phyloP scores from a whole-genome alignment of 805 yeast genomes.

The Blastobotrys parvus region DNA sequence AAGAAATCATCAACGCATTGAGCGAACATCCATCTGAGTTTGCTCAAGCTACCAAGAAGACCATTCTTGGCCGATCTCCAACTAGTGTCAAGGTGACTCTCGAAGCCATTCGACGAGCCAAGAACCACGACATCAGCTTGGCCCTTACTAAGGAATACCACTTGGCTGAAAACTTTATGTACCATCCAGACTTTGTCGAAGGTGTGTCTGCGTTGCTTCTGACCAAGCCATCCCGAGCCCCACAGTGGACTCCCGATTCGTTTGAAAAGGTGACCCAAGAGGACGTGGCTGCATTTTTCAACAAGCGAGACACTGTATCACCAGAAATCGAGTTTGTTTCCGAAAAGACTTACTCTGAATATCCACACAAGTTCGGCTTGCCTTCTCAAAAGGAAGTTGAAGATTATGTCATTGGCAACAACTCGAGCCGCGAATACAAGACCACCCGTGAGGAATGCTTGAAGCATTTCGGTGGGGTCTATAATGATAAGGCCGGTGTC shows the following conservation, averaged over 20 bases:
- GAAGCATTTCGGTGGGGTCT: slow-evolving; percentile 47
- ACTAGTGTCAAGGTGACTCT: slow-evolving; percentile 69
- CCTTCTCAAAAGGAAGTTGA: slow-evolving; percentile 65
- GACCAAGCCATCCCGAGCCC: slow-evolving; percentile 47
- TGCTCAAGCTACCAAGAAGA: slow-evolving; percentile 49
- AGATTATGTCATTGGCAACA: slow-evolving; percentile 60
- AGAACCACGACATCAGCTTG: slow-evolving; percentile 46
- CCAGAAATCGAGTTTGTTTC: slow-evolving; percentile 26
- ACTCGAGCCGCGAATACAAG: slow-evolving; percentile 57
- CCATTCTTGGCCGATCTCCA: slow-evolving; percentile 60
- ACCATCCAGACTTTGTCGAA: slow-evolving; percentile 47
- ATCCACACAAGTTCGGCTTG: slow-evolving; percentile 67
- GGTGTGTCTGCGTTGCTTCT: slow-evolving; percentile 36
- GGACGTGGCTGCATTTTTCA: slow-evolving; percentile 23
- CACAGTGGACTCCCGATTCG: slow-evolving; percentile 43
- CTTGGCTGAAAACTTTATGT: slow-evolving; percentile 69
- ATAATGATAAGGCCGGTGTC: slow-evolving; percentile 49
- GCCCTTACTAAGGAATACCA: slow-evolving; percentile 67
- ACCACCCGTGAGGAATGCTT: slow-evolving; percentile 62
- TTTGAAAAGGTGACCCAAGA: slow-evolving; percentile 30
- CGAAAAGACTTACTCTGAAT: slow-evolving; percentile 34
- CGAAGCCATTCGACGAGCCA: slow-evolving; percentile 57
- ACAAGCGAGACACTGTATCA: slow-evolving; percentile 23
- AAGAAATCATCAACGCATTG: slow-evolving; percentile 48
- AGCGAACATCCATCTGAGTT: slow-evolving; percentile 53